A percentile compares a stretch with the other conserved stretches of the same genome.
Evolutionary conservation across 139 green algal genomes (phyloP).

Genomic region (Ettlia oleoabundans): DNA sequence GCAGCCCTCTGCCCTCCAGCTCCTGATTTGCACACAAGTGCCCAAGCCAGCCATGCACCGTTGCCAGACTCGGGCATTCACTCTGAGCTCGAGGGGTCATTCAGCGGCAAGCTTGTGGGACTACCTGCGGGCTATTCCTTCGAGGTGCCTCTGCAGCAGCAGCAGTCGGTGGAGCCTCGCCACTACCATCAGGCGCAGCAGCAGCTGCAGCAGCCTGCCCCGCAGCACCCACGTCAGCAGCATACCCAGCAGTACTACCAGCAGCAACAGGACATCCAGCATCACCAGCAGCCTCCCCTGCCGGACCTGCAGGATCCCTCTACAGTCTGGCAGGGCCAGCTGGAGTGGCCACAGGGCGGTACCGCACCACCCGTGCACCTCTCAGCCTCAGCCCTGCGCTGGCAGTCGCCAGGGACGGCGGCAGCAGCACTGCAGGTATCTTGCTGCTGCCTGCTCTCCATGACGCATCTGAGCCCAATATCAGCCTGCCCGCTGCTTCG

Average conservation of each 20-base stretch:
- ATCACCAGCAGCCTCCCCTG: not conserved
- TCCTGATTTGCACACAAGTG: too few species aligned
- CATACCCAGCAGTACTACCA: not conserved
- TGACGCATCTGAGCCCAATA: too few species aligned
- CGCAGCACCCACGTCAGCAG: not conserved
- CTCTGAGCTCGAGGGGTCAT: too few species aligned
- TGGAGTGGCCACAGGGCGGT: constrained; percentile 16
- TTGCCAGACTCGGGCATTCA: too few species aligned
- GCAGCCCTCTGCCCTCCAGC: not conserved
- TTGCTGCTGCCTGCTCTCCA: not conserved
- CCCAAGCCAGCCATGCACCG: too few species aligned
- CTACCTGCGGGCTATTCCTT: too few species aligned
- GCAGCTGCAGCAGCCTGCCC: not conserved
- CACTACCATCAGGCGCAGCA: not conserved
- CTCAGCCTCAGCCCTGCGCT: not conserved
- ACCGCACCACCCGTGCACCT: not conserved
- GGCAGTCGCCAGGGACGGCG: not conserved
- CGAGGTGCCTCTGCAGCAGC: not conserved
- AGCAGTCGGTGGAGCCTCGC: not conserved
- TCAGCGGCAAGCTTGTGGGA: too few species aligned
- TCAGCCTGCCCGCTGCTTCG: too few species aligned
- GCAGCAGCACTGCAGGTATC: not conserved
- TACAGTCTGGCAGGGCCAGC: not conserved
- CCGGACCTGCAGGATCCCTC: not conserved
- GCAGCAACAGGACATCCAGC: not conserved